A percentile compares a stretch with the other conserved stretches of the same genome.
Evolutionary conservation across 495 filamentous ascomycete species (phyloP).

Genomic region (Apiosordaria backusii): DNA sequence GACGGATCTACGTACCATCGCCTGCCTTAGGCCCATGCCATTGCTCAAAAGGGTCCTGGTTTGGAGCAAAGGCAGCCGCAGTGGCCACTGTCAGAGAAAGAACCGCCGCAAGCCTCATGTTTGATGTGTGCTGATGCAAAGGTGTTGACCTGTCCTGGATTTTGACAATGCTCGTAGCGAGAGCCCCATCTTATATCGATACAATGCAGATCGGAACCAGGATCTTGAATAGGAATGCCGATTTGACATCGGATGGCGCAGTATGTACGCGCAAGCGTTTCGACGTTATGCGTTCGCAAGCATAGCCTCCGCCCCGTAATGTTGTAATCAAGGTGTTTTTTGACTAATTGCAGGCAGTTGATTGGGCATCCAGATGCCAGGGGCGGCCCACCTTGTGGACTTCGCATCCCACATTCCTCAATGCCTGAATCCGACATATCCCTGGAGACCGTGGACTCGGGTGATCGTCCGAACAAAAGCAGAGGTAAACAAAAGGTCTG

Average conservation of each 20-base stretch:
- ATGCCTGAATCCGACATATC: background rate
- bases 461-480: background rate
- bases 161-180: background rate
- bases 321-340: background rate
- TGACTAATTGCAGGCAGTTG: background rate
- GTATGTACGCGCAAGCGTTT: constrained; percentile 1
- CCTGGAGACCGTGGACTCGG: background rate
- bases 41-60: background rate
- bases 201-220: background rate
- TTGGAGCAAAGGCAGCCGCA: background rate
- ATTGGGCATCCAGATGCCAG: background rate
- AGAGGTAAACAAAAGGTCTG: too few relatives aligned
- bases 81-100: background rate
- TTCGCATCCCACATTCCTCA: background rate
- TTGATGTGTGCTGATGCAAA: background rate
- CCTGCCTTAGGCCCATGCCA: background rate
- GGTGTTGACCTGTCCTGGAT: background rate
- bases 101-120: background rate
- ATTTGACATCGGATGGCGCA: background rate
- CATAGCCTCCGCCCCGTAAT: constrained; percentile 1
- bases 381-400: too few relatives aligned
- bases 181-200: background rate
- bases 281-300: background rate
- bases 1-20: background rate
- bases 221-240: background rate